Evolutionary conservation across 345 rosid species (phyloP), one percentile per base, ranked within the genome.

Genomic region (Xanthoceras sorbifolium): DNA sequence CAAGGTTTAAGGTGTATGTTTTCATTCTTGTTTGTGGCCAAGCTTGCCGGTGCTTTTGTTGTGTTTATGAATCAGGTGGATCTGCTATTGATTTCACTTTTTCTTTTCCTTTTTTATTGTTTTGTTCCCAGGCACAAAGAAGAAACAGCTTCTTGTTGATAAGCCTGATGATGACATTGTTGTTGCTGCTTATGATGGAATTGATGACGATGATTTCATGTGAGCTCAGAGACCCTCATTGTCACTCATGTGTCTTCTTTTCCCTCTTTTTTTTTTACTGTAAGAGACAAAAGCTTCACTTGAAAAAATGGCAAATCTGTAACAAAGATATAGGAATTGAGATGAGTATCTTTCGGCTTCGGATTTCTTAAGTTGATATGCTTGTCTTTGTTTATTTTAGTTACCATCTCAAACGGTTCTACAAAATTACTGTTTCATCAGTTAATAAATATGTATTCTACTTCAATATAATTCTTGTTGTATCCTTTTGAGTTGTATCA

Each of bases 151-250:
- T 40, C 90, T 77, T 67, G 83, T 93, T 8, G 98, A 91, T 78
- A 96, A 85, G 78, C 87, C 93, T 0, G 90, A 90, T 14, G 96
- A 92, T 40, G 94, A 92, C 78, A 28, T 92, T 57, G 94, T 74
- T 76, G 86, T 76, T 64, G 78, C 82, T 67, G 61, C 86, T 57
- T 92, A 89, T 20, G 88, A 84, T 59, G 92, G 84, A 15, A 66
- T 84, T 22, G 97, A 96, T 31, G 98, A 96, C 29, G 87, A 77
- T 9, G 99, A 93, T 77, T 95, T 95, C 79, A 93, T 95, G 98
- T 93, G 86, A 90, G 54, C 54, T 15, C 5, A 2, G 2, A 50
- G n/a, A 50, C n/a, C 8, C 46, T 10, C 46, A 42, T 42, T 42
- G 46, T 42, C 46, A 42, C 46, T 2, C 15, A 42, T 40, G 9